Percentiles rank a stretch among this genome's conserved stretches.
Evolutionary conservation across 345 rosid genomes (phyloP).

Genomic region (Eucalyptus virginea): DNA sequence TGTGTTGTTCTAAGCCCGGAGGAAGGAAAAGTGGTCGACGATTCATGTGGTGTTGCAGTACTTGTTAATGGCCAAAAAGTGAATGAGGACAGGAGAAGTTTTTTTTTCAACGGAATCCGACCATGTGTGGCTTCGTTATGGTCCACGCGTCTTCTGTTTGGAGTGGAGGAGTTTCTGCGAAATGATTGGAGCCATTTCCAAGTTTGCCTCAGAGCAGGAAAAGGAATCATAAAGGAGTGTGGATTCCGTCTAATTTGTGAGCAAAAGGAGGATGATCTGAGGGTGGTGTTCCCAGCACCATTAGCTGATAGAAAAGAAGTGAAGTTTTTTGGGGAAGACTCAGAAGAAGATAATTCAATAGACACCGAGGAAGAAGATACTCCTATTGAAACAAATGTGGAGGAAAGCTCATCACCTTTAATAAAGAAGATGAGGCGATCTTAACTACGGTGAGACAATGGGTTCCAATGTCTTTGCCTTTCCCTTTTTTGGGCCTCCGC

Average conservation of each 20-base stretch:
- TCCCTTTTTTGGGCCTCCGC: too few species aligned
- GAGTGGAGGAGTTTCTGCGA: rapidly evolving
- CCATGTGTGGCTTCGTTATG: too few species aligned
- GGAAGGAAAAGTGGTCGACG: too few species aligned
- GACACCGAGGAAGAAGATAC: neutral
- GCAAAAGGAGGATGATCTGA: neutral
- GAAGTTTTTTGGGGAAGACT: neutral
- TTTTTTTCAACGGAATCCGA: too few species aligned
- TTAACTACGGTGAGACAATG: rapidly evolving
- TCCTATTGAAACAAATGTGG: neutral
- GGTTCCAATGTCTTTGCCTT: too few species aligned
- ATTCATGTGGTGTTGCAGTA: rapidly evolving
- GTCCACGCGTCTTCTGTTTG: rapidly evolving
- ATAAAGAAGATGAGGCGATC: too few species aligned
- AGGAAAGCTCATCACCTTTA: neutral
- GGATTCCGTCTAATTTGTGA: neutral
- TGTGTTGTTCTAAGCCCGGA: too few species aligned
- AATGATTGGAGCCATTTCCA: neutral
- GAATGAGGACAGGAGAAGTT: too few species aligned
- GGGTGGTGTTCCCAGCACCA: neutral
- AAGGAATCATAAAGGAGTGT: neutral
- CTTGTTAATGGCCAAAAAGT: rapidly evolving
- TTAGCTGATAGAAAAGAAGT: neutral
- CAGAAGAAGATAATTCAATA: neutral
- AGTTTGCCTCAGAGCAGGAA: rapidly evolving